These are phyloP conservation scores for Bruguiera gymnorhiza DNA, from an alignment of 345 rosid genomes.

Conservation along the genomic window DNA sequence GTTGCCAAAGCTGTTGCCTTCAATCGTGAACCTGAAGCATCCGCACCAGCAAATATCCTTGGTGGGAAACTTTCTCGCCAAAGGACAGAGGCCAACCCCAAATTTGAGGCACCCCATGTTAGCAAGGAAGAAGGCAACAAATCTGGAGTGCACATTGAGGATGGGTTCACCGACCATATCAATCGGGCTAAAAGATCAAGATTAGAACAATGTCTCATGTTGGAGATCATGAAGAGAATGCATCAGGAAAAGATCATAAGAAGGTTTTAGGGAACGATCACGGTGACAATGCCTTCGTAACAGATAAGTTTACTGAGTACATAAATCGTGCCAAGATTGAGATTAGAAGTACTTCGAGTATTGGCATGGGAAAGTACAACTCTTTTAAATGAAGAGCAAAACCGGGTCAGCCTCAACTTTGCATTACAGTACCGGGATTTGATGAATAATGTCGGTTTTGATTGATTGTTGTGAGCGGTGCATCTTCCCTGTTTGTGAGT, in stretches of 20 bases:
- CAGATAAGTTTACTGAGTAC: constrained; percentile 28
- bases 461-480: neutral
- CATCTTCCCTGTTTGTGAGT: too few species aligned
- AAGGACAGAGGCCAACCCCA: neutral
- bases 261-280: too few species aligned
- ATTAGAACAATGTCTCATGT: constrained; percentile 18
- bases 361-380: constrained; percentile 12
- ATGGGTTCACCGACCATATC: constrained; percentile 26
- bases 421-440: neutral
- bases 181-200: constrained; percentile 20
- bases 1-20: neutral
- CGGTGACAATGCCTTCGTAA: constrained; percentile 1
- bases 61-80: neutral
- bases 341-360: constrained; percentile 25
- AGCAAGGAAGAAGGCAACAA: constrained; percentile 3
- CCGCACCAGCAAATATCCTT: neutral
- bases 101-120: neutral
- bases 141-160: constrained; percentile 21
- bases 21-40: neutral
- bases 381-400: constrained; percentile 16
- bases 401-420: neutral
- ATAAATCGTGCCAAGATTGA: constrained; percentile 25
- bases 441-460: constrained; percentile 10
- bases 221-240: constrained; percentile 6
- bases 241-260: neutral